phyloP scores from a whole-genome alignment of 805 yeast species.

The Myxozyma neglecta region DNA sequence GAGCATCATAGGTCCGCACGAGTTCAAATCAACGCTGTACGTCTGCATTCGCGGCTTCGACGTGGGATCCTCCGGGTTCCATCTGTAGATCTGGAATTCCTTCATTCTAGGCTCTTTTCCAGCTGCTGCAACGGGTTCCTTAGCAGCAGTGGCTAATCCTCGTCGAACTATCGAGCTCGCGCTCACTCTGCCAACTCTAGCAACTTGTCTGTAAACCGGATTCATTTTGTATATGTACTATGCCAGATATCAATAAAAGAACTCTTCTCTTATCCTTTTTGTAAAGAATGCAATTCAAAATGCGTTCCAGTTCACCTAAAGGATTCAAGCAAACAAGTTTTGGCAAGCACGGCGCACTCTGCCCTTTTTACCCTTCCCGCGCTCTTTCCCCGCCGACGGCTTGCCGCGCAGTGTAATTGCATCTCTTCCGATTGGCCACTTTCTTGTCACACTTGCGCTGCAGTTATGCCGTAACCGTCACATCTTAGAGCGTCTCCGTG shows the following conservation, averaged over 20 bases:
- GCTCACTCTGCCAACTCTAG: not conserved
- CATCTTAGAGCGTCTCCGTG: not conserved
- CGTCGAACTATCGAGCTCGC: constrained; percentile 7
- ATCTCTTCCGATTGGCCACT: constrained; percentile 14
- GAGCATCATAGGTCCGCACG: constrained; percentile 96
- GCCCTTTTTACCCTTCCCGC: not conserved
- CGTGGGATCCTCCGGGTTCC: constrained; percentile 97
- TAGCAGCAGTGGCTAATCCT: constrained; percentile 30
- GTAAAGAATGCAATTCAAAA: no score
- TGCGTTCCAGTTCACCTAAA: no score
- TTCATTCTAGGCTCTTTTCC: constrained; percentile 61
- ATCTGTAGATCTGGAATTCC: constrained; percentile 90
- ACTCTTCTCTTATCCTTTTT: no score
- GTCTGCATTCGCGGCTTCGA: constrained; percentile 83
- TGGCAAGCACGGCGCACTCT: no score
- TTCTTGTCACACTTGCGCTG: not conserved
- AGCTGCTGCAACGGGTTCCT: constrained; percentile 47
- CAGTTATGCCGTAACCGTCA: constrained; percentile 4
- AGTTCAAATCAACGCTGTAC: constrained; percentile 80
- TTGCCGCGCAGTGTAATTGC: constrained; percentile 8
- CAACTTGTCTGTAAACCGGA: not conserved
- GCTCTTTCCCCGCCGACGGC: constrained; percentile 6
- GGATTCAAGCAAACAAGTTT: no score
- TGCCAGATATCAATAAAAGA: not conserved
- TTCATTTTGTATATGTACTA: not conserved